phyloP scores from a whole-genome alignment of 2,329 filamentous ascomycete genomes.

The Metarhizium robertsii region DNA sequence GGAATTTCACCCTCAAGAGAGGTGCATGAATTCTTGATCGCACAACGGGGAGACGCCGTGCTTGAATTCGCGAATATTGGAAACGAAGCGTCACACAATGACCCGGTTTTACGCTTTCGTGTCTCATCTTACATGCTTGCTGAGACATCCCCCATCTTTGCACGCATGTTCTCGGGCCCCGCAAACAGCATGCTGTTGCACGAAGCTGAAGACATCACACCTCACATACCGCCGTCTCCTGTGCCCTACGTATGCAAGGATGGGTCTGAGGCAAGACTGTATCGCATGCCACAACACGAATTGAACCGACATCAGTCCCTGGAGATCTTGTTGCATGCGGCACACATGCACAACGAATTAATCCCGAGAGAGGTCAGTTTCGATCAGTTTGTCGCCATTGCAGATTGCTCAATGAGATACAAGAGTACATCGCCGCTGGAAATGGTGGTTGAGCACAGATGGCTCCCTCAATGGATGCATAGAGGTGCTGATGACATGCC shows the following conservation, averaged over 20 bases:
- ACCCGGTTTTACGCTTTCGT: slow-evolving; percentile 37
- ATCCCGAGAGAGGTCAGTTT: slow-evolving; percentile 38
- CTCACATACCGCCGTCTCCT: slow-evolving; percentile 25
- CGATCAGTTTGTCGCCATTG: slow-evolving; percentile 40
- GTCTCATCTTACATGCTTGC: slow-evolving; percentile 41
- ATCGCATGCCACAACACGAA: slow-evolving; percentile 44
- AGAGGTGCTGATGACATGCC: slow-evolving; percentile 37
- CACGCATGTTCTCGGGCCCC: slow-evolving; percentile 32
- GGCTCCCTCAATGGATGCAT: slow-evolving; percentile 43
- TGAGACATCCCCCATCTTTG: slow-evolving; percentile 43
- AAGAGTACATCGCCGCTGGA: slow-evolving; percentile 42
- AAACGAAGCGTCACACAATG: slow-evolving; percentile 18
- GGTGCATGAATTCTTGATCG: slow-evolving; percentile 33
- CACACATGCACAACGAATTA: slow-evolving; percentile 37
- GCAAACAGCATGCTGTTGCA: slow-evolving; percentile 20
- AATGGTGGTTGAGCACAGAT: slow-evolving; percentile 38
- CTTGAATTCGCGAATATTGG: slow-evolving; percentile 40
- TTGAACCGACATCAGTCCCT: slow-evolving; percentile 30
- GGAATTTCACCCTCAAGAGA: slow-evolving; percentile 29
- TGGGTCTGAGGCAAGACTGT: slow-evolving; percentile 34
- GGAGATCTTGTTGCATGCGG: slow-evolving; percentile 39
- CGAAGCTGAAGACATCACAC: slow-evolving; percentile 27
- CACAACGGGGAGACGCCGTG: slow-evolving; percentile 36
- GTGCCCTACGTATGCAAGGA: slow-evolving; percentile 30
- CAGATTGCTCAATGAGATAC: slow-evolving; percentile 40